Conservation (phyloP, 305 asterid species). For the Andrographis paniculata region DNA sequence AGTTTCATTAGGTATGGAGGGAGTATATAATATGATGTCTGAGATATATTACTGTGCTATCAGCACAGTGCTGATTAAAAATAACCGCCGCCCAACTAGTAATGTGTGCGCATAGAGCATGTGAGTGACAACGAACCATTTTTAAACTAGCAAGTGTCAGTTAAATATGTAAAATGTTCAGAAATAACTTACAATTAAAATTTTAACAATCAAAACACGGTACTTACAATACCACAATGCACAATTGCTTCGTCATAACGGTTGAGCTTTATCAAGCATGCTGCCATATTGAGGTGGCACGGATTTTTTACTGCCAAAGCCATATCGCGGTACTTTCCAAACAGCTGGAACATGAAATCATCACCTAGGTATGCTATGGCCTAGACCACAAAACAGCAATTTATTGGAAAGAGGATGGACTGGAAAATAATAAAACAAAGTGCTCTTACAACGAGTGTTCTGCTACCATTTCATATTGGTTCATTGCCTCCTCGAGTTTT, state of each 20-base stretch:
- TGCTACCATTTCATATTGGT: constrained; percentile 91
- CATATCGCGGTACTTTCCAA: constrained; percentile 92
- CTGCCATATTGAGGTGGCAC: constrained; percentile 94
- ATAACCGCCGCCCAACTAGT: no score
- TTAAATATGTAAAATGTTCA: no score
- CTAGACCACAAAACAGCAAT: constrained; percentile 28
- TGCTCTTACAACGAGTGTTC: neutral
- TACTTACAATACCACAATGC: constrained; percentile 87
- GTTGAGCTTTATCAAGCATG: constrained; percentile 83
- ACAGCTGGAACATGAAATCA: constrained; percentile 98
- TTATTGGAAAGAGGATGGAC: constrained; percentile 2
- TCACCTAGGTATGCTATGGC: constrained; percentile 98
- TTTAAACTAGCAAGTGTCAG: no score
- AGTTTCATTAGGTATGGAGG: no score
- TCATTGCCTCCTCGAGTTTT: constrained; percentile 91
- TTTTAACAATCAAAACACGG: constrained; percentile 8
- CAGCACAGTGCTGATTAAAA: no score
- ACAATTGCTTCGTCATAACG: constrained; percentile 90
- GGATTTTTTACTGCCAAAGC: constrained; percentile 99
- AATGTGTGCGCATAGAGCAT: no score
- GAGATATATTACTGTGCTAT: no score
- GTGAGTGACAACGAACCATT: no score
- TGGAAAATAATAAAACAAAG: constrained; percentile 8
- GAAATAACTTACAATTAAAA: neutral
- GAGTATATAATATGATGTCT: no score